Conservation (phyloP, 2,329 filamentous ascomycete genomes). For the Mariannaea elegans region DNA sequence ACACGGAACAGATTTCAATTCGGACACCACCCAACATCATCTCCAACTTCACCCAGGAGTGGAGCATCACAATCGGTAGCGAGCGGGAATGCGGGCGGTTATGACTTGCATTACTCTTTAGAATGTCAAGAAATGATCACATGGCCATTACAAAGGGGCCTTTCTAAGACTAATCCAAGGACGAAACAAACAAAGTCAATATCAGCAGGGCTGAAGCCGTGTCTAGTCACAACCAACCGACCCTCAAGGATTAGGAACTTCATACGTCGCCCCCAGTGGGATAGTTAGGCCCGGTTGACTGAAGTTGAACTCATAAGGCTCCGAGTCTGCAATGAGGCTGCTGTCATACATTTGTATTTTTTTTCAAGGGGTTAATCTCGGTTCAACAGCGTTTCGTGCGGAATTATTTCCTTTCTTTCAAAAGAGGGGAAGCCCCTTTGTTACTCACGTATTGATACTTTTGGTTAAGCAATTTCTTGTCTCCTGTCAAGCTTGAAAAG, state of each 20-base stretch:
- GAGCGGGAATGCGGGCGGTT: conserved; percentile 21
- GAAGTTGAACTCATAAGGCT: too few species aligned
- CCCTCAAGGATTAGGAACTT: neutral
- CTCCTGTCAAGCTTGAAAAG: conserved; percentile 1
- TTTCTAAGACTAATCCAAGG: neutral
- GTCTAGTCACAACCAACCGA: neutral
- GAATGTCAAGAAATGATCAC: conserved; percentile 12
- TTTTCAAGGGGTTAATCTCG: neutral
- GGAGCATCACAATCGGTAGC: conserved; percentile 2
- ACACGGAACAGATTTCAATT: conserved; percentile 3
- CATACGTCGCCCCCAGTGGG: neutral
- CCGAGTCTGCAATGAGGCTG: too few species aligned
- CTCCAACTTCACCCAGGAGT: conserved; percentile 10
- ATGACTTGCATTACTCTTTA: conserved; percentile 25
- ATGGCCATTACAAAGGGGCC: conserved; percentile 7
- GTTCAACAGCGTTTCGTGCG: neutral
- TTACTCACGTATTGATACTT: neutral
- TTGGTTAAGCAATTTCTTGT: neutral
- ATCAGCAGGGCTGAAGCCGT: conserved; percentile 10
- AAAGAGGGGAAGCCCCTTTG: neutral
- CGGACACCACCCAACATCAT: conserved; percentile 8
- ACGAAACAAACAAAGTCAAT: conserved; percentile 2
- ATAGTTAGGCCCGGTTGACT: neutral
- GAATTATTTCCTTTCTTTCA: neutral
- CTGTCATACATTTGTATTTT: neutral